phyloP scores from a whole-genome alignment of 345 rosid genomes.

The Hirschfeldia incana region DNA sequence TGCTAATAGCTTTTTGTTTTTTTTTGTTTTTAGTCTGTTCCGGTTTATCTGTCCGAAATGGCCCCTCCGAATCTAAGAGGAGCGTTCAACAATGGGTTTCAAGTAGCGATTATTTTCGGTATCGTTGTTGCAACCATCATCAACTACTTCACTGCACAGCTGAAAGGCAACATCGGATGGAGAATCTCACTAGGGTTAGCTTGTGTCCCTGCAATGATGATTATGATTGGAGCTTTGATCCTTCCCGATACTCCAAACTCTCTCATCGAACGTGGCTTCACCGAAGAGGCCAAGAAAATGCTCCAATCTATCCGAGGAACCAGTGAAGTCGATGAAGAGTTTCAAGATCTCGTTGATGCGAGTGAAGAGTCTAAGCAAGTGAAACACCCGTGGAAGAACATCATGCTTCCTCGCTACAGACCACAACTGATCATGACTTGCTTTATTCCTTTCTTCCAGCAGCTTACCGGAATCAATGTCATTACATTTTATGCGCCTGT shows the following conservation, averaged over 20 bases:
- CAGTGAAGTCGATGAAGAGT: conserved; percentile 55
- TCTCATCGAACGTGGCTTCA: conserved; percentile 62
- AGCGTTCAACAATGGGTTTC: conserved; percentile 78
- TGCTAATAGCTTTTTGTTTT: not conserved
- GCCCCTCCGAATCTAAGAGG: conserved; percentile 76
- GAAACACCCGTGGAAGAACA: conserved; percentile 67
- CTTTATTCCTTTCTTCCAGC: conserved; percentile 71
- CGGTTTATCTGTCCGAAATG: conserved; percentile 80
- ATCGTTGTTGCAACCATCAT: conserved; percentile 65
- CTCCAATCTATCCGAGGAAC: conserved; percentile 60
- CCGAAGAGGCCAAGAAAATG: conserved; percentile 62
- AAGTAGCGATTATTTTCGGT: conserved; percentile 72
- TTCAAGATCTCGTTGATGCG: conserved; percentile 60
- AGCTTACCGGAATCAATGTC: conserved; percentile 73
- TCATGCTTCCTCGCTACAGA: conserved; percentile 51
- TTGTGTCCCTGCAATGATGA: conserved; percentile 64
- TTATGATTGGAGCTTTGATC: conserved; percentile 59
- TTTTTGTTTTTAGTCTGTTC: conserved; percentile 54
- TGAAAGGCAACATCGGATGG: conserved; percentile 70
- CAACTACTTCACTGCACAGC: conserved; percentile 58
- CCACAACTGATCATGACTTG: conserved; percentile 60
- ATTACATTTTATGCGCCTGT: conserved; percentile 82
- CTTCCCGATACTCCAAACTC: conserved; percentile 83
- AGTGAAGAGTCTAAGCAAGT: conserved; percentile 60
- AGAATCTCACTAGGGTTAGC: conserved; percentile 71